phyloP scores from a whole-genome alignment of 1,139 yeast genomes.

The Ashbya aceris region DNA sequence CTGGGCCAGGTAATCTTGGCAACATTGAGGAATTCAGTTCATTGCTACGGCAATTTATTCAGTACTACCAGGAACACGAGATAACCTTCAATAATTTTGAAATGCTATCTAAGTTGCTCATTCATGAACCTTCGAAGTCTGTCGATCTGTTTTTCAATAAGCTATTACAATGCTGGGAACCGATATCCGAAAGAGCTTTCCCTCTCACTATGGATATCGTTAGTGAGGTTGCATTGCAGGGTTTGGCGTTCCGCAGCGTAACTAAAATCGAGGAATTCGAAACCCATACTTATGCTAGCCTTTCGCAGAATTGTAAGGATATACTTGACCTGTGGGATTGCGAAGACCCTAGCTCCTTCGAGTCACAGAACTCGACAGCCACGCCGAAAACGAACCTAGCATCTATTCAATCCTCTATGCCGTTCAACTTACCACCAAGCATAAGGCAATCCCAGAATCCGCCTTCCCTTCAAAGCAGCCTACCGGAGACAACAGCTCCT shows the following conservation, averaged over 20 bases:
- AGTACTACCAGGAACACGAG: conserved; percentile 18
- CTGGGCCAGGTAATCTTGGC: conserved; percentile 11
- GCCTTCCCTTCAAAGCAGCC: conserved; percentile 4
- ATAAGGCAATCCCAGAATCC: conserved; percentile 21
- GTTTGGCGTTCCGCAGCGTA: conserved; percentile 11
- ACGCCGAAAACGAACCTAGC: too few species aligned
- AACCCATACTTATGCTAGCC: conserved; percentile 6
- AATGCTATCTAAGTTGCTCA: conserved; percentile 11
- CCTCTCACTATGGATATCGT: conserved; percentile 16
- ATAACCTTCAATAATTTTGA: conserved; percentile 15
- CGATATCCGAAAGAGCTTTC: conserved; percentile 14
- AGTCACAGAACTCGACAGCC: too few species aligned
- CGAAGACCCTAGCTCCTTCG: neutral
- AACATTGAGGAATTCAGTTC: conserved; percentile 22
- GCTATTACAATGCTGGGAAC: conserved; percentile 26
- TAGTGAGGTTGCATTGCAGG: conserved; percentile 15
- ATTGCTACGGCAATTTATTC: conserved; percentile 22
- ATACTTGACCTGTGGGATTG: conserved; percentile 23
- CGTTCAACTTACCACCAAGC: conserved; percentile 16
- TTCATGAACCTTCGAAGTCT: conserved; percentile 15
- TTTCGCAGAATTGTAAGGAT: conserved; percentile 12
- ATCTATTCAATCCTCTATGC: conserved; percentile 12
- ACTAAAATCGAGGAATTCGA: conserved; percentile 8
- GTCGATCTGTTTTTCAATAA: conserved; percentile 21
- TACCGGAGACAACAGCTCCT: conserved; percentile 25